These are phyloP conservation scores for Apiotrichum sp. DNA, from an alignment of 1,284 basidiomycete genomes.

Conservation along the genomic window DNA sequence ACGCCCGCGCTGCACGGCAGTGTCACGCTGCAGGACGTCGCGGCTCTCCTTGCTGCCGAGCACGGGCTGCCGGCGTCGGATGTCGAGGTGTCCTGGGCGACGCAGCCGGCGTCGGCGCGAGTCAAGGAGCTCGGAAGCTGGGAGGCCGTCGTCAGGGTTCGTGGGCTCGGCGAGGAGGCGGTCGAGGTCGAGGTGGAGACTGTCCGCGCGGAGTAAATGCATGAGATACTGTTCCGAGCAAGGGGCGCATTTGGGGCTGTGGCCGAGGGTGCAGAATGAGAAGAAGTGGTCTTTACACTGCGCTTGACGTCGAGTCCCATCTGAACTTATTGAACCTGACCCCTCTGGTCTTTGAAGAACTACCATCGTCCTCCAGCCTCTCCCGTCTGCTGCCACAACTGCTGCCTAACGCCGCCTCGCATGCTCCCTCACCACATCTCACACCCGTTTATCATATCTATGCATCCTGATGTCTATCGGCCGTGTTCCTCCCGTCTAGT, in stretches of 20 bases:
- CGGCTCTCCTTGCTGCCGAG: conserved; percentile 18
- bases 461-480: neutral
- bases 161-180: conserved; percentile 23
- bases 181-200: conserved; percentile 19
- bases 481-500: neutral
- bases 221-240: conserved; percentile 1
- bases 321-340: too few relatives aligned
- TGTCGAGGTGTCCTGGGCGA: conserved; percentile 26
- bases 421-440: too few relatives aligned
- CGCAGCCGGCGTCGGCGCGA: conserved; percentile 22
- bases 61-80: conserved; percentile 17
- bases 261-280: too few relatives aligned
- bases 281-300: too few relatives aligned
- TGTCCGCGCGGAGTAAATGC: conserved; percentile 11
- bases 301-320: too few relatives aligned
- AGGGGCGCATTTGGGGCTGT: too few relatives aligned
- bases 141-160: conserved; percentile 19
- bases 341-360: too few relatives aligned
- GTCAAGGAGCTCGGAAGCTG: conserved; percentile 34
- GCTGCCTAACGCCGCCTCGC: too few relatives aligned
- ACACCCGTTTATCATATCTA: neutral
- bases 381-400: too few relatives aligned
- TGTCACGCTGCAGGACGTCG: conserved; percentile 32
- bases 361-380: too few relatives aligned
- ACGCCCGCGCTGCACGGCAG: conserved; percentile 34